A percentile compares a stretch with the other conserved stretches of the same genome.
phyloP scores from a whole-genome alignment of 1,284 basidiomycete species.

The Thecaphora frezii region DNA sequence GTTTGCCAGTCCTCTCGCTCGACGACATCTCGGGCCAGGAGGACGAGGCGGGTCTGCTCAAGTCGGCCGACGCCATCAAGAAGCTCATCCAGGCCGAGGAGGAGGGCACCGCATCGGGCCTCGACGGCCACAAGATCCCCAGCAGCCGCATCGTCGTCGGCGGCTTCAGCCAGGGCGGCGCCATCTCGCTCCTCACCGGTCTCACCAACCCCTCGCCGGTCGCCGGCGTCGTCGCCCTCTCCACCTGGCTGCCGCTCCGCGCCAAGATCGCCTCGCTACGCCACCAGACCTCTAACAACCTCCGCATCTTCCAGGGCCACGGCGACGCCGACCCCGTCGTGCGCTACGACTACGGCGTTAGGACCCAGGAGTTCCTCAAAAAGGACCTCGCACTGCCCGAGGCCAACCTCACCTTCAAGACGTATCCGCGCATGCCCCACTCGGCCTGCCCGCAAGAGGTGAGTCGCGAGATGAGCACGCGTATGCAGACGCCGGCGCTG shows the following conservation, averaged over 20 bases:
- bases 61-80: slow-evolving; percentile 43
- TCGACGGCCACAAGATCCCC: slow-evolving; percentile 43
- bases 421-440: slow-evolving; percentile 53
- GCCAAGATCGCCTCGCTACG: slow-evolving; percentile 42
- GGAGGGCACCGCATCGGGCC: slow-evolving; percentile 39
- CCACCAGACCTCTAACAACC: slow-evolving; percentile 17
- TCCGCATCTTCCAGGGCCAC: slow-evolving; percentile 54
- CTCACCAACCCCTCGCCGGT: slow-evolving; percentile 36
- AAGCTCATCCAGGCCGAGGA: slow-evolving; percentile 50
- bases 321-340: slow-evolving; percentile 54
- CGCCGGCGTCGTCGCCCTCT: slow-evolving; percentile 51
- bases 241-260: slow-evolving; percentile 55
- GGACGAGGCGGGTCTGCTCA: slow-evolving; percentile 52
- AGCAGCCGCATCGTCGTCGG: slow-evolving; percentile 51
- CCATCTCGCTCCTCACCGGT: slow-evolving; percentile 48
- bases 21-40: slow-evolving; percentile 49
- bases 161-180: slow-evolving; percentile 54
- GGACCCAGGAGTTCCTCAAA: slow-evolving; percentile 39
- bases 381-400: slow-evolving; percentile 36
- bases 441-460: slow-evolving; percentile 55
- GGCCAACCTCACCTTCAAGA: slow-evolving; percentile 37
- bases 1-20: slow-evolving; percentile 23
- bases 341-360: slow-evolving; percentile 41
- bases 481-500: no score
- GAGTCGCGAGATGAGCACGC: slow-evolving; percentile 3